These are phyloP conservation scores for Hypomyces rosellus DNA, from an alignment of 2,329 filamentous ascomycete species.

Conservation along the genomic window DNA sequence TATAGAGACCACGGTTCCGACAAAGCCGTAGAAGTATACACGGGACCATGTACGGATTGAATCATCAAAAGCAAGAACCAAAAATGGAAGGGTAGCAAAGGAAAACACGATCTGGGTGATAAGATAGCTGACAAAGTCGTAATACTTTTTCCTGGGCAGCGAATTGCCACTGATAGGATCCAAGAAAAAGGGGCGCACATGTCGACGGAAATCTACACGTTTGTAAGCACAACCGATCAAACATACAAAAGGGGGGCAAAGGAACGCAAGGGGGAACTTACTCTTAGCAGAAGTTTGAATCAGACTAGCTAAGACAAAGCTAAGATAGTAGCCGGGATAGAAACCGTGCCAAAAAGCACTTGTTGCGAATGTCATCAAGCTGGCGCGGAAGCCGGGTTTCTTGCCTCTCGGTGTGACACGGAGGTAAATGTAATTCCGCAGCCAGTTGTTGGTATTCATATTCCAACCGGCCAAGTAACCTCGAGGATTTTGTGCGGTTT, in stretches of 20 bases:
- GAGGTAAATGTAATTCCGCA: conserved; percentile 92
- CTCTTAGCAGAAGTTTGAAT: conserved; percentile 92
- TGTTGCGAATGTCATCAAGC: conserved; percentile 86
- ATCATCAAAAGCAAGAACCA: conserved; percentile 66
- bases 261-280: conserved; percentile 40
- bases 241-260: background rate
- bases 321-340: conserved; percentile 91
- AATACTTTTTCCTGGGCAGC: conserved; percentile 70
- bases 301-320: conserved; percentile 83
- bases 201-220: conserved; percentile 71
- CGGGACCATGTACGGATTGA: conserved; percentile 73
- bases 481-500: conserved; percentile 88
- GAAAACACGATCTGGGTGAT: conserved; percentile 77
- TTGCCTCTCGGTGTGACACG: conserved; percentile 91
- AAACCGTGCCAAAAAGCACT: conserved; percentile 98
- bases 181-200: conserved; percentile 88
- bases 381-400: conserved; percentile 94
- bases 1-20: conserved; percentile 59
- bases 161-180: conserved; percentile 66
- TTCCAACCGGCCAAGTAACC: conserved; percentile 93
- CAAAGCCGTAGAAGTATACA: conserved; percentile 80
- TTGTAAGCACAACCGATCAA: conserved; percentile 7
- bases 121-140: conserved; percentile 71
- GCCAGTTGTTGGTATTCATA: conserved; percentile 96
- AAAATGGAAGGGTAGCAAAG: conserved; percentile 78